These are phyloP conservation scores for Ganoderma leucocontextum DNA, from an alignment of 1,284 basidiomycete genomes.

Conservation along the genomic window DNA sequence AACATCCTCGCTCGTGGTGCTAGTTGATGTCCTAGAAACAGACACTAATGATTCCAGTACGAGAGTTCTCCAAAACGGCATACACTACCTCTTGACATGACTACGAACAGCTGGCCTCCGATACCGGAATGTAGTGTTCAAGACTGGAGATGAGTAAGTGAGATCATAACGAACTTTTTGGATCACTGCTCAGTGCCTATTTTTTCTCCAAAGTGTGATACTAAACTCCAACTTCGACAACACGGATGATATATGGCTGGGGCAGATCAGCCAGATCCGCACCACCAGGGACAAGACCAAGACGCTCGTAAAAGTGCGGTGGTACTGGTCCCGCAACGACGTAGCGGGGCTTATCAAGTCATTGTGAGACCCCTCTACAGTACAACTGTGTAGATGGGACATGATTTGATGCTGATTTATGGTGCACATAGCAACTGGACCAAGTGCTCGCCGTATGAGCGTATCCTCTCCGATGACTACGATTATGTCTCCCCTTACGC, in stretches of 20 bases:
- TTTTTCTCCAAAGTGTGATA: constrained; percentile 16
- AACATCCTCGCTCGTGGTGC: background rate
- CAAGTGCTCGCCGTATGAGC: constrained; percentile 29
- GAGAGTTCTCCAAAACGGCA: background rate
- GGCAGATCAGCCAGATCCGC: constrained; percentile 24
- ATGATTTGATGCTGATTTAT: background rate
- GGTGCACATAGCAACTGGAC: constrained; percentile 9
- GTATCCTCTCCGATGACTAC: constrained; percentile 30
- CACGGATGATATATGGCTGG: constrained; percentile 27
- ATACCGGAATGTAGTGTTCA: background rate
- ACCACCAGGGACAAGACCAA: constrained; percentile 6
- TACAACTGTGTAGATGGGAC: too few relatives aligned
- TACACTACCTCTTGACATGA: background rate
- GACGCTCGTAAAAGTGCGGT: constrained; percentile 22
- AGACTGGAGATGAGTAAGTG: constrained; percentile 26
- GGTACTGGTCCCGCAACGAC: constrained; percentile 33
- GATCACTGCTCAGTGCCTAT: background rate
- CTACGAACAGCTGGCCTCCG: background rate
- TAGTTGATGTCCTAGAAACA: background rate
- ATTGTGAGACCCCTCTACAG: constrained; percentile 20
- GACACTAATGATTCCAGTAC: background rate
- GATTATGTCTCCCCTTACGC: constrained; percentile 27
- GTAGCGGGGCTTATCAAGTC: constrained; percentile 8
- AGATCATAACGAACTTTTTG: too few relatives aligned
- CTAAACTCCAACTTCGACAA: constrained; percentile 24